phyloP scores from a whole-genome alignment of 768 basidiomycete genomes.

The Auricularia heimuer region DNA sequence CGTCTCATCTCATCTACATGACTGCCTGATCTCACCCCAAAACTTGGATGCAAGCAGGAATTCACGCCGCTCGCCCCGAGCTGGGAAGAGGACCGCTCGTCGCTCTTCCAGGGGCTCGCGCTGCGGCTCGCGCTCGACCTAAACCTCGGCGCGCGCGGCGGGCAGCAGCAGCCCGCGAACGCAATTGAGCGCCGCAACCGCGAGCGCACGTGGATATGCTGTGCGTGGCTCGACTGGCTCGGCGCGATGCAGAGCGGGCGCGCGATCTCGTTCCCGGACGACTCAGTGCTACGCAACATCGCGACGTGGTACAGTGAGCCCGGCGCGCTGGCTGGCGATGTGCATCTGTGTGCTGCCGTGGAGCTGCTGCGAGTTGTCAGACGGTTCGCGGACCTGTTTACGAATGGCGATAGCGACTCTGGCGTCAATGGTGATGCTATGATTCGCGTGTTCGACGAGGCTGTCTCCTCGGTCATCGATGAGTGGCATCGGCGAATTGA shows the following conservation, averaged over 20 bases:
- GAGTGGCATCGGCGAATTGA: background rate
- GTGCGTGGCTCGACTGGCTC: background rate
- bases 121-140: conserved; percentile 33
- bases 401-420: background rate
- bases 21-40: conserved; percentile 24
- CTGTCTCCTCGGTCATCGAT: background rate
- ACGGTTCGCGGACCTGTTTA: background rate
- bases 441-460: background rate
- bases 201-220: background rate
- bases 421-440: background rate
- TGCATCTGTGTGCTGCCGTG: background rate
- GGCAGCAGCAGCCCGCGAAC: background rate
- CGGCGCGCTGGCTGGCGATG: background rate
- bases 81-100: conserved; percentile 88
- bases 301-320: background rate
- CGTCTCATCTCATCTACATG: background rate
- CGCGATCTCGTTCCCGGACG: background rate
- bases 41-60: background rate
- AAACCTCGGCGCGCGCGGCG: background rate
- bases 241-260: background rate
- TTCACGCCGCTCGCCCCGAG: conserved; percentile 35
- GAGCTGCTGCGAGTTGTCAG: background rate
- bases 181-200: background rate
- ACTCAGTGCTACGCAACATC: background rate
- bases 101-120: conserved; percentile 81